Conservation (phyloP, 2,329 filamentous ascomycete species). For the Sarocladiaceae sp. region DNA sequence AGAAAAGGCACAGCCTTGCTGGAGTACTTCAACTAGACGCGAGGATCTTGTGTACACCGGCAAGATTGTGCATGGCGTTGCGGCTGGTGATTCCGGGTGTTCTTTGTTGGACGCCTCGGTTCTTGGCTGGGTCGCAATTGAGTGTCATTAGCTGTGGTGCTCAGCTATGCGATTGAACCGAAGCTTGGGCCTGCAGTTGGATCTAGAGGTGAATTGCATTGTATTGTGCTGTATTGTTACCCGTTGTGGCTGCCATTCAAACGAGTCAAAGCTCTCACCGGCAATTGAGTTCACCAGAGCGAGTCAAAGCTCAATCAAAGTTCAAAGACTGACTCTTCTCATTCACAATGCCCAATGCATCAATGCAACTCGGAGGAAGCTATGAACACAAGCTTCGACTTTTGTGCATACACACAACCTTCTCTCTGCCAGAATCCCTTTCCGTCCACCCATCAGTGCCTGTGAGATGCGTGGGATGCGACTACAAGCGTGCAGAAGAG, state of each 20-base stretch:
- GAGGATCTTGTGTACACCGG: background rate
- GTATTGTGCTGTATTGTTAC: too few species aligned
- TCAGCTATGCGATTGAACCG: background rate
- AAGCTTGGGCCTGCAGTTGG: background rate
- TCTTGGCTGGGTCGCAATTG: too few species aligned
- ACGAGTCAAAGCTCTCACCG: background rate
- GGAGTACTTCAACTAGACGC: too few species aligned
- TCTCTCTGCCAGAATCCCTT: too few species aligned
- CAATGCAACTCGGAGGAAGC: background rate
- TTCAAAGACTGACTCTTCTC: background rate
- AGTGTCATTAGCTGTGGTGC: background rate
- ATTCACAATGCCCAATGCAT: background rate
- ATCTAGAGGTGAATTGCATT: background rate
- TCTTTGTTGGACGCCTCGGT: background rate
- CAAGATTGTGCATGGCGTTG: too few species aligned
- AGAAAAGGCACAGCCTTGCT: background rate
- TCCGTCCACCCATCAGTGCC: too few species aligned
- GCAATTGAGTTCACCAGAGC: background rate
- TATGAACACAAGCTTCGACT: background rate
- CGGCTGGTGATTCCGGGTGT: too few species aligned
- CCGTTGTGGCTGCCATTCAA: background rate
- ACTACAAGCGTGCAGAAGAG: constrained; percentile 1
- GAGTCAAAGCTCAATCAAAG: too few species aligned
- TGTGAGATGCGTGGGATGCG: background rate
- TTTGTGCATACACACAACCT: too few species aligned